phyloP scores from a whole-genome alignment of 1,284 basidiomycete genomes.

The Inonotus hispidus region DNA sequence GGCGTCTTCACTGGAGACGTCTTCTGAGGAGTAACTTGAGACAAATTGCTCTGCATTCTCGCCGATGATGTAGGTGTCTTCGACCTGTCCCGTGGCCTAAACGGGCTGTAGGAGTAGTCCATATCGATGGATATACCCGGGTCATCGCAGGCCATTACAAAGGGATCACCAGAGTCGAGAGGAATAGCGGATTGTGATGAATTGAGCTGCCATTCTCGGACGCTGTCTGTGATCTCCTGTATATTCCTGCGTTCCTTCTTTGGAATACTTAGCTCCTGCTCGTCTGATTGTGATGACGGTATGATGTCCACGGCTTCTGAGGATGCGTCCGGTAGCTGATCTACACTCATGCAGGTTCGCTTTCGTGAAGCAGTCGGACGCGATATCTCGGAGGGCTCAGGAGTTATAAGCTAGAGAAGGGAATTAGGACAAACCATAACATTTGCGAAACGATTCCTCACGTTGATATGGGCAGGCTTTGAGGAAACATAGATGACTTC shows the following conservation, averaged over 20 bases:
- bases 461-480: slow-evolving; percentile 3
- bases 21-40: not conserved
- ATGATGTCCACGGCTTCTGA: slow-evolving; percentile 25
- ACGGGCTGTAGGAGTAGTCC: slow-evolving; percentile 6
- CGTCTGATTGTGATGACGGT: slow-evolving; percentile 68
- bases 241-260: slow-evolving; percentile 25
- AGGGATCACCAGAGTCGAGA: not conserved
- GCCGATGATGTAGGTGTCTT: not conserved
- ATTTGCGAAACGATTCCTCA: not conserved
- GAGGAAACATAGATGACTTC: slow-evolving; percentile 7
- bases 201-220: slow-evolving; percentile 39
- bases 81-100: slow-evolving; percentile 15
- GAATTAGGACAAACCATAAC: not conserved
- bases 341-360: not conserved
- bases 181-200: slow-evolving; percentile 18
- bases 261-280: slow-evolving; percentile 45
- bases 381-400: not conserved
- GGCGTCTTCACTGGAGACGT: not conserved
- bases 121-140: slow-evolving; percentile 19
- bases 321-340: not conserved
- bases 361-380: not conserved
- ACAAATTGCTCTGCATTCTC: not conserved
- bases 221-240: slow-evolving; percentile 32
- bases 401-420: not conserved
- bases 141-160: slow-evolving; percentile 5